Conservation (phyloP, 2,329 filamentous ascomycete genomes). For the Xylariaceae sp. region DNA sequence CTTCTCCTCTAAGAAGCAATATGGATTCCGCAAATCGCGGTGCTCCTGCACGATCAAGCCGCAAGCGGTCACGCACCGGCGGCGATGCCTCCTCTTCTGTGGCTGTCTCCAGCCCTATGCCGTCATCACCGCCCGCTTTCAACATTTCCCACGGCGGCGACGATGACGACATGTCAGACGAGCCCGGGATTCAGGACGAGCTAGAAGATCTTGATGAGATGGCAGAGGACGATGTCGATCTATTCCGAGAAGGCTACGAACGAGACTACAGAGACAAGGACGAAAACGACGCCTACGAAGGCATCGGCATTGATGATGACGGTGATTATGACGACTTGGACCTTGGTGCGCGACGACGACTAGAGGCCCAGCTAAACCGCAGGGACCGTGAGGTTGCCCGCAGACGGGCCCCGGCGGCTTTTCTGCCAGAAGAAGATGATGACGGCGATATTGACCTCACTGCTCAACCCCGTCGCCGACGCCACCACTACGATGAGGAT, state of each 20-base stretch:
- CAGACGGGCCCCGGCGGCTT: conserved; percentile 66
- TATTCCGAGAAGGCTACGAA: conserved; percentile 71
- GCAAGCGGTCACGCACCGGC: conserved; percentile 53
- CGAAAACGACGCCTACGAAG: conserved; percentile 66
- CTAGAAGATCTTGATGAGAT: conserved; percentile 75
- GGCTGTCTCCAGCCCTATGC: conserved; percentile 57
- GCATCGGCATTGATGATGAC: conserved; percentile 71
- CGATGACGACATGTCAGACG: conserved; percentile 68
- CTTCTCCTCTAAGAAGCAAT: conserved; percentile 73
- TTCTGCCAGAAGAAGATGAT: conserved; percentile 76
- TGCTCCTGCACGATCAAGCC: conserved; percentile 45
- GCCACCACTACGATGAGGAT: conserved; percentile 92
- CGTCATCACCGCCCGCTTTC: conserved; percentile 62
- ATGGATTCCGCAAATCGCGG: conserved; percentile 82
- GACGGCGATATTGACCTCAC: conserved; percentile 82
- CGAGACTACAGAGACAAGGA: conserved; percentile 65
- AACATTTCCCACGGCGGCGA: conserved; percentile 63
- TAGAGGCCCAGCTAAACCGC: conserved; percentile 69
- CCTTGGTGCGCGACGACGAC: conserved; percentile 59
- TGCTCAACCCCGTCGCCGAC: conserved; percentile 75
- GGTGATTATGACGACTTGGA: conserved; percentile 69
- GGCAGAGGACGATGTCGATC: conserved; percentile 75
- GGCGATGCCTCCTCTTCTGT: conserved; percentile 50
- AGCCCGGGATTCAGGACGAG: conserved; percentile 67
- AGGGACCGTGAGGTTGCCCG: conserved; percentile 69